Evolutionary conservation across 1,139 yeast species (phyloP), one percentile per base, ranked within the genome.

Genomic region (Diutina ranongensis): DNA sequence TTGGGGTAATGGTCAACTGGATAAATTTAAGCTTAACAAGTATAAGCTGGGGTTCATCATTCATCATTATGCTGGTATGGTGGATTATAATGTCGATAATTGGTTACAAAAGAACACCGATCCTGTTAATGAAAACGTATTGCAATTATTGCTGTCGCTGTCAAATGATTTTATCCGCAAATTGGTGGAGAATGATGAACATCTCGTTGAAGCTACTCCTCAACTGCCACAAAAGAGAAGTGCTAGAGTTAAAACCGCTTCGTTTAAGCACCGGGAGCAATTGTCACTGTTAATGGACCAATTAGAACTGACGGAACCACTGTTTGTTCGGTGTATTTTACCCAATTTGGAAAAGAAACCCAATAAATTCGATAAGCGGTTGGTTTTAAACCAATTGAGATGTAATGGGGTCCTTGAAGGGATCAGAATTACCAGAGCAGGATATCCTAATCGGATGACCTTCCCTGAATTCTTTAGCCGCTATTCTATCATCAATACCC

Each of bases 321-420:
- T 92, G 60, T 94, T 94, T 60, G 97, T 94, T 27, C 76, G 99
- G 55, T 94, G 99, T 61, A 94, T 94, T 47, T 68, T 94, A 45
- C 99, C 99, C 8, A 94, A 94, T 57, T 78, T 78, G 51, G 69
- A 74, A 35, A 89, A 92, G 58, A 71, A 71, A 49, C 80, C 97
- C 0, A 76, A 75, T 44, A 67, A 71, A 45, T 83, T 92, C 56
- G 89, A 88, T 55, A 86, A 83, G 55, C 67, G 64, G 28, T 66
- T 94, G 36, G 95, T 94, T 3, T 67, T 92, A 46, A 92, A 85
- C 49, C 99, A 94, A 63, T 71, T 94, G 50, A 73, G 97, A 51
- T 94, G 97, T 60, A 94, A 94, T 59, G 99, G 99, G 73, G 99
- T 94, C 13, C 67, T 94, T 45, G 99, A 94, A 68, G 99, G 99